Evolutionary conservation across 805 yeast genomes (phyloP).

Genomic region (Ogataea neopini): DNA sequence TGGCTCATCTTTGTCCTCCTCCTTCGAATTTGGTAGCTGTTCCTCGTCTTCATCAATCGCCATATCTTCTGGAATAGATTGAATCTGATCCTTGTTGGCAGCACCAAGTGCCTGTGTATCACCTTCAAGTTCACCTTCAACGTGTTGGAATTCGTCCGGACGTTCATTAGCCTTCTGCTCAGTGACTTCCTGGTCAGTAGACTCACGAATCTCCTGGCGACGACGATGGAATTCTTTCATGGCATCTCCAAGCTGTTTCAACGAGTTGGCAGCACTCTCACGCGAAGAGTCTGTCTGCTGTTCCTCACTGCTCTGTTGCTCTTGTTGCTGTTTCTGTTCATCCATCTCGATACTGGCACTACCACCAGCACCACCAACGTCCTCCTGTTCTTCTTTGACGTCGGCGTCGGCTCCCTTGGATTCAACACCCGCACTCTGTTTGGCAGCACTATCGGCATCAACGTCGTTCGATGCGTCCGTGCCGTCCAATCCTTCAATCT

Average conservation of each 20-base stretch:
- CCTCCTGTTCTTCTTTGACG: conserved; percentile 48
- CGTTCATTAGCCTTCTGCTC: conserved; percentile 61
- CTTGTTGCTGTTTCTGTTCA: conserved; percentile 40
- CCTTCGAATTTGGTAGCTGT: conserved; percentile 36
- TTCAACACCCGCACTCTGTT: conserved; percentile 36
- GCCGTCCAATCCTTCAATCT: conserved; percentile 17
- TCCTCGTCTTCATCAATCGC: conserved; percentile 74
- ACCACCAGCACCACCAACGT: conserved; percentile 67
- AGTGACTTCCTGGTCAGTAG: conserved; percentile 51
- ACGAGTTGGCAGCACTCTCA: conserved; percentile 69
- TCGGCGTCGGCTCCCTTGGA: conserved; percentile 41
- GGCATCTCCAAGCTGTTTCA: conserved; percentile 89
- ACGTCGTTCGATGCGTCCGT: conserved; percentile 32
- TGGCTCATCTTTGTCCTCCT: conserved; percentile 32
- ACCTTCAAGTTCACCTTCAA: conserved; percentile 72
- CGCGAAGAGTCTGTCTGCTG: conserved; percentile 54
- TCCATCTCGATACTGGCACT: conserved; percentile 40
- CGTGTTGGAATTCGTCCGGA: conserved; percentile 85
- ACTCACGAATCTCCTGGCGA: conserved; percentile 81
- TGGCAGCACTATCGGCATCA: conserved; percentile 37
- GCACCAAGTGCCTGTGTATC: conserved; percentile 94
- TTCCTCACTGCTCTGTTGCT: conserved; percentile 44
- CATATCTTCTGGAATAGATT: conserved; percentile 73
- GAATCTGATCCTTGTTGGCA: conserved; percentile 77
- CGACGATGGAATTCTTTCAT: conserved; percentile 90